phyloP scores from a whole-genome alignment of 495 filamentous ascomycete species.

The Lichina pygmaea region DNA sequence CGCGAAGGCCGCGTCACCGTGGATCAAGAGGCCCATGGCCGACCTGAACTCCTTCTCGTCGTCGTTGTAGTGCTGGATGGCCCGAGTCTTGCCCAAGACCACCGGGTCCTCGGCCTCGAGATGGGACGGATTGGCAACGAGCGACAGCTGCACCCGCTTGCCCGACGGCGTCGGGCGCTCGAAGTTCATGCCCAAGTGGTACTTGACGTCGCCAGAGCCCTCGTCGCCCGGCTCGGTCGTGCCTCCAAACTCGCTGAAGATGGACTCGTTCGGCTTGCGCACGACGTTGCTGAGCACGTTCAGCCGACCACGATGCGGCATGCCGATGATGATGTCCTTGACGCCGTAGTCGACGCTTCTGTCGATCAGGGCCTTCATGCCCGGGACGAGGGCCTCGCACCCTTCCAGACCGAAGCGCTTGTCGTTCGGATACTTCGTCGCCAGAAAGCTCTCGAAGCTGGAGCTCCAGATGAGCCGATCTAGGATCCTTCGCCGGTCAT shows the following conservation, averaged over 20 bases:
- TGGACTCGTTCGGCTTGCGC: conserved; percentile 94
- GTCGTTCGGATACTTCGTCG: conserved; percentile 97
- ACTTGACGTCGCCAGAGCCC: conserved; percentile 96
- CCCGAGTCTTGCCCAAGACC: conserved; percentile 86
- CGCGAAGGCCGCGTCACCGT: conserved; percentile 93
- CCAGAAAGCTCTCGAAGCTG: conserved; percentile 80
- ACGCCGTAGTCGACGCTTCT: conserved; percentile 93
- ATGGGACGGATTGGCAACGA: conserved; percentile 96
- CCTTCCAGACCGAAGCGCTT: conserved; percentile 97
- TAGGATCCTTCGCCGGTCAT: conserved; percentile 91
- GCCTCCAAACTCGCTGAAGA: conserved; percentile 94
- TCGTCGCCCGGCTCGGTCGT: conserved; percentile 73
- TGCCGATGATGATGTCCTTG: conserved; percentile 97
- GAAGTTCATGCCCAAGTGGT: conserved; percentile 99
- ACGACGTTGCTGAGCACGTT: conserved; percentile 98
- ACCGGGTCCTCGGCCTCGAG: conserved; percentile 96
- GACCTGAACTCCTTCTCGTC: conserved; percentile 67
- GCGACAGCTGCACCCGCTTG: conserved; percentile 91
- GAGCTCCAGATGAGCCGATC: conserved; percentile 96
- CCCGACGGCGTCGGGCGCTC: conserved; percentile 94
- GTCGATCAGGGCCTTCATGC: conserved; percentile 98
- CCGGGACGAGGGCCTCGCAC: conserved; percentile 83
- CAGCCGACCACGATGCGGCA: conserved; percentile 95
- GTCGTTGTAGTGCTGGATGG: conserved; percentile 96
- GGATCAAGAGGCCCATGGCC: conserved; percentile 84